Evolutionary conservation across 164 flowering plant species (phyloP), one percentile per base, ranked within the genome.

Genomic region (Vitis amurensis): DNA sequence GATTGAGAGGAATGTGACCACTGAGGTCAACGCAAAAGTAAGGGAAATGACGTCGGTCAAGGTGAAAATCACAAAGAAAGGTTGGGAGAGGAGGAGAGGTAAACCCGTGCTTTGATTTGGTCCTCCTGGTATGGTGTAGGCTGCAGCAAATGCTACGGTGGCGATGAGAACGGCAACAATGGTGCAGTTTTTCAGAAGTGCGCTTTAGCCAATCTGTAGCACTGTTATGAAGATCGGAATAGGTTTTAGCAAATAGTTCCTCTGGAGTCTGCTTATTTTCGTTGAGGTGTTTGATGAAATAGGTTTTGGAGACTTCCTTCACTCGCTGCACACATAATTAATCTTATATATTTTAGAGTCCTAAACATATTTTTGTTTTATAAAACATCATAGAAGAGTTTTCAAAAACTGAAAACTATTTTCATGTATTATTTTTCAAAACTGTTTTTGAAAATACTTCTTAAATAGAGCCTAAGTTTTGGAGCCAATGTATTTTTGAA

Each of bases 41-140:
- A 78, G 59, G 30, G 81, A 71, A 8, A 78, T 66, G 5, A 64
- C 77, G 50, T 78, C 76, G 1, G 74, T 14, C 3, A 74, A 13
- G 9, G 75, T 66, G 61, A 78, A 78, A 8, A 71, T 63, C 29
- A 70, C 14, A 50, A 74, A 78, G 31, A 64, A 52, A 1, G 71
- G 64, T 16, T 60, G 15, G 11, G 47, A 12, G 7, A 58, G 23
- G 50, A 78, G 76, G 50, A 68, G 31, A 1, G 81, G 81, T 3
- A 56, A 13, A 30, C 81, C 77, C 1, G 68, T 70, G 16, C 3
- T 66, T 13, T 51, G 47, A 12, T 78, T 15, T 9, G 74, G 48
- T 19, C 81, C 81, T 3, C 81, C 81, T 14, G 81, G 81, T 37
- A 78, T 67, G 12, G 77, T 78, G 67, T 74, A 74, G 13, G 75